Percentiles rank a stretch among this genome's conserved stretches.
phyloP scores from a whole-genome alignment of 148 eudicot species.

The Persicaria maculosa region DNA sequence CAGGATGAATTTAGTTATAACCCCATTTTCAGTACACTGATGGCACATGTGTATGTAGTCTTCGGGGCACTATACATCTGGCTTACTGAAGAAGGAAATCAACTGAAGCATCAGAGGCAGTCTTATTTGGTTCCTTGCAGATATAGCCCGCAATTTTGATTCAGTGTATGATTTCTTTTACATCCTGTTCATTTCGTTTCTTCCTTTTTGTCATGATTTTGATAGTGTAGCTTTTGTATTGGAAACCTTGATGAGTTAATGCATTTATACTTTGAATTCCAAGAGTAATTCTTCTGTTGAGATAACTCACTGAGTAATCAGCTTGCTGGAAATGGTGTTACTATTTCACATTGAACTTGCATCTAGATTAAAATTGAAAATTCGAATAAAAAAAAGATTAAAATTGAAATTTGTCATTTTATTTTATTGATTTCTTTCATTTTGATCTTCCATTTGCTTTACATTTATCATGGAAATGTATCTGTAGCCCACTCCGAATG shows the following conservation, averaged over 20 bases:
- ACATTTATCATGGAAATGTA: background rate
- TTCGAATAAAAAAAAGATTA: too few species aligned
- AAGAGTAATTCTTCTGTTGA: background rate
- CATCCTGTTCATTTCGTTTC: background rate
- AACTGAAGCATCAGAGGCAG: background rate
- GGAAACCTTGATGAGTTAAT: constrained; percentile 6
- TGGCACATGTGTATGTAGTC: background rate
- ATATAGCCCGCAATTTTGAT: constrained; percentile 9
- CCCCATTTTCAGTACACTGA: constrained; percentile 1
- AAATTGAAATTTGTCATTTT: background rate
- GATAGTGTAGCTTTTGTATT: background rate
- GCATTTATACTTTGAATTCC: background rate
- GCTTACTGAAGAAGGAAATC: background rate
- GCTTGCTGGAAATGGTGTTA: background rate
- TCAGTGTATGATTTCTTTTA: constrained; percentile 2
- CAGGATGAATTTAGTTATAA: background rate
- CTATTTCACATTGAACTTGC: background rate
- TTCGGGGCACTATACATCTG: background rate
- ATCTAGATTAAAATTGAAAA: too few species aligned
- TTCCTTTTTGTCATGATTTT: background rate
- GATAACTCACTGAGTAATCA: background rate
- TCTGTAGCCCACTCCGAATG: background rate
- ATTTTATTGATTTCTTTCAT: background rate
- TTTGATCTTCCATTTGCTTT: background rate
- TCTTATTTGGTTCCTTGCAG: background rate